Base-by-base conservation (phyloP, 257 asterid genomes). In the Scutellaria galericulata region DNA sequence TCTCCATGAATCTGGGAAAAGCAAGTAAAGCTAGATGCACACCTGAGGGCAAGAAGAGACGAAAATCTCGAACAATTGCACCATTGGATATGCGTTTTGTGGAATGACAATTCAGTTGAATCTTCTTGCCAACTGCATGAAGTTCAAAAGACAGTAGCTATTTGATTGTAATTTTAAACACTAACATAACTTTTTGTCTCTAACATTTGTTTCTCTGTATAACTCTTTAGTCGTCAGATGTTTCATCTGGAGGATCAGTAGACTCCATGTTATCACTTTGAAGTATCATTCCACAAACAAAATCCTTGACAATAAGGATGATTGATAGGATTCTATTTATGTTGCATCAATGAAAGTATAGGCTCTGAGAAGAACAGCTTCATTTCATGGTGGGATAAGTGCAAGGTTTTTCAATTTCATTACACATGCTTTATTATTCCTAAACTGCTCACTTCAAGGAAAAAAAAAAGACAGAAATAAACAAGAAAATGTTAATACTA, bases 41-140 rank as follows among this genome's bases (percentile, higher is more conserved):
- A 47, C 96, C 97, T 52, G 91, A 89, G 40, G 87, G 88, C 66
- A 93, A 91, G 79, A 93, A 85, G 82, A 85, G 96, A 64, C 82
- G 96, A 52, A 91, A 91, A 58, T 84, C 91, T 20, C 81, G 79
- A 56, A 9, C 82, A 61, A 75, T 81, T 13, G 77, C 79, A 63
- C 84, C 96, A 7, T 14, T 84, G 60, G 88, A 89, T 78, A 45
- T 84, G 78, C 82, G 64, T 60, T 76, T 83, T 52, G 86, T 83
- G 51, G 79, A 82, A 77, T 82, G 74, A 85, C 76, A 46, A 11
- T 47, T 58, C 20, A 62, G 52, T 62, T 41, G 12, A 24, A 24
- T 31, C 18, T 14, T 13, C 13, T 0, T 14, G n/a, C 12, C n/a
- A 4, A 7, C 10, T 47, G 53, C 53, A 47, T 47, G 18, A 14